Evolutionary conservation across 2,329 filamentous ascomycete genomes (phyloP).

Genomic region (Pleomassaria siparia): DNA sequence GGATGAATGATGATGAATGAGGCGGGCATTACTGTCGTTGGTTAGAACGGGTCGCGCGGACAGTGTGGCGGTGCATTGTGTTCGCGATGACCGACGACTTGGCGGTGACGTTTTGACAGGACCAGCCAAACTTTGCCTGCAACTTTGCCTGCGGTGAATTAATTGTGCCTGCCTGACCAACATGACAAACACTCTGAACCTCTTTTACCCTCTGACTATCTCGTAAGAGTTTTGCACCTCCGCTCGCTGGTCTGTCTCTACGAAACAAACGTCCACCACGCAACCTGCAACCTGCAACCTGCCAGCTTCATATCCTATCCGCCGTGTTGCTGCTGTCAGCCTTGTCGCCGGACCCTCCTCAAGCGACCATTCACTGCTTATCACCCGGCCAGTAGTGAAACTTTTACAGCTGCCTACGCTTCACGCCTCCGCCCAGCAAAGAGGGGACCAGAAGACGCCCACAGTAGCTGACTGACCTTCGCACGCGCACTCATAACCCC

Average conservation of each 20-base stretch:
- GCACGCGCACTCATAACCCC: conserved; percentile 6
- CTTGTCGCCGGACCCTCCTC: background rate
- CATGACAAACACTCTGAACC: background rate
- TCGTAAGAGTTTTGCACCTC: background rate
- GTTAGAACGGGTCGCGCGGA: background rate
- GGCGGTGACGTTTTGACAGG: conserved; percentile 5
- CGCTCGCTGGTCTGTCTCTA: background rate
- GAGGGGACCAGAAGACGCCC: background rate
- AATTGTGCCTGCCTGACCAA: conserved; percentile 2
- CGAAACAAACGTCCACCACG: too few species aligned
- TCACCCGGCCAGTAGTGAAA: conserved; percentile 3
- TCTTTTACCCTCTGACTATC: background rate
- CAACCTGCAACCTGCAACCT: too few species aligned
- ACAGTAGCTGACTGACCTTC: conserved; percentile 3
- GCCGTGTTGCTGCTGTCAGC: background rate
- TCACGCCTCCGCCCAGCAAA: background rate
- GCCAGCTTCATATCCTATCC: too few species aligned
- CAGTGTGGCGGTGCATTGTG: conserved; percentile 6
- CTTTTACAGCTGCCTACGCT: background rate
- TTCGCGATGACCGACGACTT: too few species aligned
- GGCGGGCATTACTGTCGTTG: background rate
- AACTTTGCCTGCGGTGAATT: conserved; percentile 6
- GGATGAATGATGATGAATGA: conserved; percentile 4
- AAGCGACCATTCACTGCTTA: conserved; percentile 2
- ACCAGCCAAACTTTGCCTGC: too few species aligned